Evolutionary conservation across 768 basidiomycete genomes (phyloP), one percentile per base, ranked within the genome.

Genomic region (Tylopilus sp.): DNA sequence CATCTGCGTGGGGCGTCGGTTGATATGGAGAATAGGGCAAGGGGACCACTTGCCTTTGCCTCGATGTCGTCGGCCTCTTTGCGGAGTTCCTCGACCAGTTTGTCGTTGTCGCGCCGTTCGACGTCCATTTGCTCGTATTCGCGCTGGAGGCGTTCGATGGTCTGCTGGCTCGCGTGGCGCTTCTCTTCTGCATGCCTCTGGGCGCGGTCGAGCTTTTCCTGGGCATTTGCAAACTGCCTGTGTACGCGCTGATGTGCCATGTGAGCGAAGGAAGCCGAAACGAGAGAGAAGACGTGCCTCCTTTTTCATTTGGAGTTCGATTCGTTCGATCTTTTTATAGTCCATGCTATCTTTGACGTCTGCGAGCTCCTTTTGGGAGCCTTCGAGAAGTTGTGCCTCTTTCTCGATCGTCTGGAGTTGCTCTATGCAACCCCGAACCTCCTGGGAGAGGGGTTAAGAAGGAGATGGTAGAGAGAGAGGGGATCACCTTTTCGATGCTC

Each of bases 181-280:
- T 88, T 89, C 52, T 94, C 92, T 67, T 89, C 87, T 7, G 86
- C 85, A 56, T 89, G 86, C 55, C 80, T 78, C 63, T 89, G 85
- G 1, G 88, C 86, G 25, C 89, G 82, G 51, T 87, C 83, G 10
- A 93, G 78, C 68, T 92, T 93, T 59, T 91, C 87, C 41, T 83
- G 78, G 6, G 93, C 93, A 66, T 94, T 92, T 9, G 76, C 71
- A 12, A 91, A 74, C 65, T 95, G 92, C 54, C 86, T 85, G 56
- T 81, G 75, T n/a, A 89, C 82, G 45, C 92, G 89, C 89, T 96
- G 56, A 22, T 25, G 54, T 14, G 31, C 1, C 28, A 6, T 16
- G 17, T 57, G 40, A 51, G 49, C 26, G 40, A 50, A 2, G 19
- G 21, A 28, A 24, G n/a, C 42, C 10, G 30, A 16, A 41, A 36